Base-by-base conservation (phyloP, 345 rosid species). In the Ricinus communis region DNA sequence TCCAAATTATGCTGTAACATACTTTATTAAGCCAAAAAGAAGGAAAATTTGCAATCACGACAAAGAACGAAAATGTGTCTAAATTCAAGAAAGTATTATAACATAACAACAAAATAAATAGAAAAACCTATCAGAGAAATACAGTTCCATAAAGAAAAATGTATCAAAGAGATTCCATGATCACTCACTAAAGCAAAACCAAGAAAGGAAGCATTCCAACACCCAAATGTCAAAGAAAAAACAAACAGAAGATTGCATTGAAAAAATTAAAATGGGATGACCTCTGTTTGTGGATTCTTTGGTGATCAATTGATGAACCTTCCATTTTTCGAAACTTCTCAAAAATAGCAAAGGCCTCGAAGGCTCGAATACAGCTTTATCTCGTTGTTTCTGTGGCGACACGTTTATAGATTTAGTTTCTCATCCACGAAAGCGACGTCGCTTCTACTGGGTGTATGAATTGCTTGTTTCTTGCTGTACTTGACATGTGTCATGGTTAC, bases 291-390 rank as follows among this genome's bases (percentile, higher is more conserved):
- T 16, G 69, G 10, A 46, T 10, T 19, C 33, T 22, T 12, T 5
- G 16, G 27, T 28, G 4, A 24, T 27, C 27, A 1, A 21, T 28
- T 65, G 43, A 47, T 3, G 38, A 65, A 65, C 15, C n/a, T 38
- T 47, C 56, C 69, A 49, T 47, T 28, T 47, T 27, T 33, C 8
- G 10, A 60, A 60, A 15, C 65, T 60, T 25, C 27, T 19, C 24
- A 65, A 65, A 38, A 65, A 47, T 65, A 30, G 69, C 56, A 47
- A 18, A 65, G 9, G n/a, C n/a, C n/a, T n/a, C n/a, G n/a, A n/a
- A n/a, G 28, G 11, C 4, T 60, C 54, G 43, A 49, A 18, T 18
- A 19, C 10, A 33, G 46, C 22, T 10, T 19, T 4, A 11, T 21
- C 69, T 65, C 6, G 40, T 49, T n/a, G n/a, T n/a, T n/a, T n/a